A percentile compares a stretch with the other conserved stretches of the same genome.
phyloP scores from a whole-genome alignment of 148 eudicot species.

The Dianthus caryophyllus region DNA sequence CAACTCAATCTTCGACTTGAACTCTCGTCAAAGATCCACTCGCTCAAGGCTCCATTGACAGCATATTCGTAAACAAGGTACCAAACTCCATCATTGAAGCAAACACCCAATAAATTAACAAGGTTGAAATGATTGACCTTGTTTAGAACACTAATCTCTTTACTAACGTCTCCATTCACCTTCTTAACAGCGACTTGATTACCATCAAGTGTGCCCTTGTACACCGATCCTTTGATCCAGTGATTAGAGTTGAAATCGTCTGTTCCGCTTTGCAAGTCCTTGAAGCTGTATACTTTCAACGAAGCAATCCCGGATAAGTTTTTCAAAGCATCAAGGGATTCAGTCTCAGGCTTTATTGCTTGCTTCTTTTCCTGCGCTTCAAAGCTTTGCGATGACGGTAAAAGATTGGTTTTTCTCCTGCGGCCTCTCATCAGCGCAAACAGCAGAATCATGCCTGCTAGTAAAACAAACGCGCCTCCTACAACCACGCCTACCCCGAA shows the following conservation, averaged over 20 bases:
- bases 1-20: slow-evolving; percentile 35
- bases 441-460: slow-evolving; percentile 20
- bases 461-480: slow-evolving; percentile 32
- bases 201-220: slow-evolving; percentile 50
- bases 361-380: slow-evolving; percentile 27
- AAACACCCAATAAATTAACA: slow-evolving; percentile 57
- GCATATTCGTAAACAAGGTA: slow-evolving; percentile 66
- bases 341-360: slow-evolving; percentile 16
- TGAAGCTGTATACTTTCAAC: slow-evolving; percentile 43
- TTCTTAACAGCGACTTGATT: slow-evolving; percentile 49
- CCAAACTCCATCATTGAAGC: slow-evolving; percentile 40
- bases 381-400: slow-evolving; percentile 22
- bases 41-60: slow-evolving; percentile 54
- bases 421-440: slow-evolving; percentile 8
- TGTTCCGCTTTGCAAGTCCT: slow-evolving; percentile 58
- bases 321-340: slow-evolving; percentile 26
- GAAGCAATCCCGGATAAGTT: slow-evolving; percentile 38
- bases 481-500: slow-evolving; percentile 38
- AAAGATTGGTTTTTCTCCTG: slow-evolving; percentile 16
- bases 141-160: slow-evolving; percentile 52
- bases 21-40: slow-evolving; percentile 42
- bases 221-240: slow-evolving; percentile 50
- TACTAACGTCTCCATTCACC: slow-evolving; percentile 42
- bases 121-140: slow-evolving; percentile 68
- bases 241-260: slow-evolving; percentile 44